Conservation (phyloP, 2,329 filamentous ascomycete genomes). For the Colletotrichum falcatum region DNA sequence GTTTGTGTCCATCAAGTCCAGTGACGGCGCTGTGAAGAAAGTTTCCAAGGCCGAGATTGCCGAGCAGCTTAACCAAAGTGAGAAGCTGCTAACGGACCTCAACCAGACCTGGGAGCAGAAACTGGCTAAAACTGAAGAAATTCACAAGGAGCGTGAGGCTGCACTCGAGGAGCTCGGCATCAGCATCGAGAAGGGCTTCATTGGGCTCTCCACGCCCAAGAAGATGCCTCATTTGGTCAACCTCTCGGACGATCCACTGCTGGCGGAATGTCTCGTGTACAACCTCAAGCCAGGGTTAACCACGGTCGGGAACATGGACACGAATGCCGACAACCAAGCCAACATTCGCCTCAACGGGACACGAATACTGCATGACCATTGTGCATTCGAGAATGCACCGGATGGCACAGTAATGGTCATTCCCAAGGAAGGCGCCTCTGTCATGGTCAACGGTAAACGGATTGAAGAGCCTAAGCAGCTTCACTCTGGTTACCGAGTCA, state of each 20-base stretch:
- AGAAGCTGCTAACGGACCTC: conserved; percentile 94
- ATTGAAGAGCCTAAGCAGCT: conserved; percentile 88
- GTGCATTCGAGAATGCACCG: conserved; percentile 86
- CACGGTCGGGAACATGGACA: conserved; percentile 93
- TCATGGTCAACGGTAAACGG: conserved; percentile 97
- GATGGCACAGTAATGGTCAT: conserved; percentile 94
- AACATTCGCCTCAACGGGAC: conserved; percentile 96
- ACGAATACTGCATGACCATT: conserved; percentile 92
- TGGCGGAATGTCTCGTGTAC: conserved; percentile 97
- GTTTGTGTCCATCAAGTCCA: conserved; percentile 90
- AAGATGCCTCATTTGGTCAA: conserved; percentile 99
- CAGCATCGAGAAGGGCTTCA: conserved; percentile 98
- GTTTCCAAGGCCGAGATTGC: conserved; percentile 98
- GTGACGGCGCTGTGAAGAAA: conserved; percentile 90
- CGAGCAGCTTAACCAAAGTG: conserved; percentile 94
- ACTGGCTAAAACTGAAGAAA: conserved; percentile 91
- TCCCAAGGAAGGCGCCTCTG: conserved; percentile 89
- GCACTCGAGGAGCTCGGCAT: conserved; percentile 97
- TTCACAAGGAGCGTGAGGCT: conserved; percentile 96
- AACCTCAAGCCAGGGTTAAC: conserved; percentile 97
- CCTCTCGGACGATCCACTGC: conserved; percentile 90
- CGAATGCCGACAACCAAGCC: conserved; percentile 77
- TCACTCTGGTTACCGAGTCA: conserved; percentile 93
- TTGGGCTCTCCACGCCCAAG: conserved; percentile 95
- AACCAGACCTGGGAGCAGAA: conserved; percentile 99